Evolutionary conservation across 169 alveolate genomes (phyloP).

Genomic region (Eimeria tenella): DNA sequence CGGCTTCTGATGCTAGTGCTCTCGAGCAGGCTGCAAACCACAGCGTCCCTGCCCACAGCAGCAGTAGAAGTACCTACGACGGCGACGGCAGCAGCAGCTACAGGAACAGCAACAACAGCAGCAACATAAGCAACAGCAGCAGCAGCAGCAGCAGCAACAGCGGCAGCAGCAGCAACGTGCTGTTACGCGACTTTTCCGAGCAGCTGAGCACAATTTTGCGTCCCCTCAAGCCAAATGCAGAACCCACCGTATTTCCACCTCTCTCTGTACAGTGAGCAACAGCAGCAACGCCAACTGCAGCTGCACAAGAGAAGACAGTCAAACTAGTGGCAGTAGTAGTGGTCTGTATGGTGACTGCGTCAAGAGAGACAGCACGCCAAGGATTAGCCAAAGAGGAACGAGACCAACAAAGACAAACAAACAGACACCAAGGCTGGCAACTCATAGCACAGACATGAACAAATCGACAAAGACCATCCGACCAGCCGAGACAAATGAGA

Average conservation of each 20-base stretch:
- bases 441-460: no score
- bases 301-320: background rate
- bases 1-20: background rate
- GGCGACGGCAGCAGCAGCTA: background rate
- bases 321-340: background rate
- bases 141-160: conserved; percentile 1
- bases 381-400: background rate
- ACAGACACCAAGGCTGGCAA: background rate
- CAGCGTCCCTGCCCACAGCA: background rate
- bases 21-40: background rate
- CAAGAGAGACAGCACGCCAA: background rate
- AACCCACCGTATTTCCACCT: conserved; percentile 61
- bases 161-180: background rate
- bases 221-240: conserved; percentile 37
- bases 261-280: conserved; percentile 30
- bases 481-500: background rate
- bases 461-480: background rate
- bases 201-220: background rate
- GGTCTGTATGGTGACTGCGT: background rate
- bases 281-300: conserved; percentile 2
- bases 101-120: background rate
- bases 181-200: background rate
- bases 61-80: background rate
- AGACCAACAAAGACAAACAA: background rate
- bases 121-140: background rate